Evolutionary conservation across 495 filamentous ascomycete genomes (phyloP).

Genomic region (Penicillium flavigenum): DNA sequence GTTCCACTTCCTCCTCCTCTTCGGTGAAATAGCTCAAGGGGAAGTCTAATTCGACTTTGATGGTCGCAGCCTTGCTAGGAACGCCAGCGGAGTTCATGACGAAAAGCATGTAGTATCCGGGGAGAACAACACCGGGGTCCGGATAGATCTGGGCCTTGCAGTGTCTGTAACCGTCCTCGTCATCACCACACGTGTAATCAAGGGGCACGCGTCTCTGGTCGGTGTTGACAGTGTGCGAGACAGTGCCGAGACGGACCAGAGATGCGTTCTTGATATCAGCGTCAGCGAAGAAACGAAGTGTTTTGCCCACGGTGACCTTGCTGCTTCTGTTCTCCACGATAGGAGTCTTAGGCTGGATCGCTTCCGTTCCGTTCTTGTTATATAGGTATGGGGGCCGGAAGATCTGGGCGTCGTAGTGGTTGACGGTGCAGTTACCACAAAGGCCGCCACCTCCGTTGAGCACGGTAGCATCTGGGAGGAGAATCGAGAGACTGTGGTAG

Average conservation of each 20-base stretch:
- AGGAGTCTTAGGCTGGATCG: conserved; percentile 3
- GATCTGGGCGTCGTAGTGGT: conserved; percentile 59
- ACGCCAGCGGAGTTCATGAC: conserved; percentile 45
- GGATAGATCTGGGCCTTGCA: no score
- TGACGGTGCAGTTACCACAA: conserved; percentile 49
- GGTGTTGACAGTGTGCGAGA: conserved; percentile 59
- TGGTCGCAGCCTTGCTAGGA: conserved; percentile 41
- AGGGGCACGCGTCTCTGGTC: conserved; percentile 54
- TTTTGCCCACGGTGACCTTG: no score
- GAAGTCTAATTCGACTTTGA: background rate
- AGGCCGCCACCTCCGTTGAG: conserved; percentile 58
- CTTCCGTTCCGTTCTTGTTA: no score
- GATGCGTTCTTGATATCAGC: conserved; percentile 19
- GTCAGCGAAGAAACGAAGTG: no score
- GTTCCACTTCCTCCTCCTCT: no score
- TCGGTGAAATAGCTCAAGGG: no score
- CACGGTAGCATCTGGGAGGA: conserved; percentile 54
- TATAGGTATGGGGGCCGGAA: conserved; percentile 55
- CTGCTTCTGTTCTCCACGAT: no score
- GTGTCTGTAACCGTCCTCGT: no score
- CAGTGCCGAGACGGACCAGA: conserved; percentile 47
- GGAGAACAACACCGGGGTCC: conserved; percentile 52
- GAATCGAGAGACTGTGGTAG: conserved; percentile 56
- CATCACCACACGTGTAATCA: no score
- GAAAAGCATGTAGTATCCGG: conserved; percentile 61